Conservation (phyloP, 305 asterid species). For the Fraxinus sp. region DNA sequence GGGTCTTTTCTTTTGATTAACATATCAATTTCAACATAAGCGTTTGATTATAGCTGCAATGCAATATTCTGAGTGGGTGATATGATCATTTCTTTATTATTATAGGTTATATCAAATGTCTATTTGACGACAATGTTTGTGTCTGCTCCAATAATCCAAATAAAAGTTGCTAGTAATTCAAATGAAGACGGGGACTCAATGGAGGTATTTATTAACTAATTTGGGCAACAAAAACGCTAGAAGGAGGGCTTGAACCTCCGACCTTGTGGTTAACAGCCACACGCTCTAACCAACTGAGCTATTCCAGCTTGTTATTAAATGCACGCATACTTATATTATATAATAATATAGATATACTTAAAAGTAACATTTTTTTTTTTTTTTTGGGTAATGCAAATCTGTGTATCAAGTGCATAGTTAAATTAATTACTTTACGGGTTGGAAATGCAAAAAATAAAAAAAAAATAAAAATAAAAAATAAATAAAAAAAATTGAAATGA, state of each 20-base stretch:
- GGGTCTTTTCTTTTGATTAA: neutral
- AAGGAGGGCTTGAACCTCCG: constrained; percentile 78
- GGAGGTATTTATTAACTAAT: neutral
- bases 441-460: too few relatives aligned
- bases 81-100: neutral
- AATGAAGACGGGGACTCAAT: neutral
- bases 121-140: neutral
- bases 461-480: too few relatives aligned
- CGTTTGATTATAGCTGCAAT: neutral
- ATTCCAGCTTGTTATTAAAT: constrained; percentile 45
- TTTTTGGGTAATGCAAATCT: too few relatives aligned
- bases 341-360: too few relatives aligned
- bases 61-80: neutral
- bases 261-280: constrained; percentile 96
- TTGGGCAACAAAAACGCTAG: constrained; percentile 33
- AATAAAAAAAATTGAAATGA: too few relatives aligned
- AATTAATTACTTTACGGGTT: too few relatives aligned
- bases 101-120: neutral
- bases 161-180: neutral
- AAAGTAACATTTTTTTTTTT: too few relatives aligned
- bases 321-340: too few relatives aligned
- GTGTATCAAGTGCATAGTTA: too few relatives aligned
- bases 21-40: neutral
- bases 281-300: constrained; percentile 93
- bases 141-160: neutral